Evolutionary conservation across 768 basidiomycete species (phyloP).

Genomic region (Cystoderma amianthinum): DNA sequence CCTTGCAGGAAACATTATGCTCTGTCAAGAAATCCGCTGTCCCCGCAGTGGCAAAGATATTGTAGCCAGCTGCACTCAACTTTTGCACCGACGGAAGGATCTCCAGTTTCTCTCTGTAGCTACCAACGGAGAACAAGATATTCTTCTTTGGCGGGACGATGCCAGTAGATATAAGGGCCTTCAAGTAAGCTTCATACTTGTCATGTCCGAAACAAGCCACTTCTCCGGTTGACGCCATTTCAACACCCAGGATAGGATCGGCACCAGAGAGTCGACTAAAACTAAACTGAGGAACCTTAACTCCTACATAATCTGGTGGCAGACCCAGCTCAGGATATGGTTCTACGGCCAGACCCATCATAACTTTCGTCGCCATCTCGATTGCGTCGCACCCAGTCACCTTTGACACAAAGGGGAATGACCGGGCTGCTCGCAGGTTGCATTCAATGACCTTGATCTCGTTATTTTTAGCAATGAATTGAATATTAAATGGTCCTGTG

Average conservation of each 20-base stretch:
- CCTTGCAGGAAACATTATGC: slow-evolving; percentile 95
- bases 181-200: slow-evolving; percentile 98
- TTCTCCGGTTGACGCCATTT: slow-evolving; percentile 99
- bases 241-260: slow-evolving; percentile 95
- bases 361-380: slow-evolving; percentile 98
- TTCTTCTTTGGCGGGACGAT: slow-evolving; percentile 96
- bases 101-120: slow-evolving; percentile 96
- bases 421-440: slow-evolving; percentile 90
- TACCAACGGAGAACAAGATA: slow-evolving; percentile 93
- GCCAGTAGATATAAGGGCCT: slow-evolving; percentile 94
- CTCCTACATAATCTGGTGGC: slow-evolving; percentile 91
- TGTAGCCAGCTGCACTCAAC: slow-evolving; percentile 87
- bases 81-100: slow-evolving; percentile 94
- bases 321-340: slow-evolving; percentile 86
- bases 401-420: slow-evolving; percentile 5
- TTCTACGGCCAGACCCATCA: slow-evolving; percentile 86
- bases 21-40: slow-evolving; percentile 98
- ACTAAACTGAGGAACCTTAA: slow-evolving; percentile 99
- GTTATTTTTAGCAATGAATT: slow-evolving; percentile 99
- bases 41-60: slow-evolving; percentile 94
- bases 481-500: slow-evolving; percentile 98
- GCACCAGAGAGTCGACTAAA: slow-evolving; percentile 96
- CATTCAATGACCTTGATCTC: slow-evolving; percentile 99
- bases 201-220: slow-evolving; percentile 97
- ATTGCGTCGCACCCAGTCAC: slow-evolving; percentile 95